Evolutionary conservation across 345 rosid species (phyloP).

Genomic region (Anastatica hierochuntica): DNA sequence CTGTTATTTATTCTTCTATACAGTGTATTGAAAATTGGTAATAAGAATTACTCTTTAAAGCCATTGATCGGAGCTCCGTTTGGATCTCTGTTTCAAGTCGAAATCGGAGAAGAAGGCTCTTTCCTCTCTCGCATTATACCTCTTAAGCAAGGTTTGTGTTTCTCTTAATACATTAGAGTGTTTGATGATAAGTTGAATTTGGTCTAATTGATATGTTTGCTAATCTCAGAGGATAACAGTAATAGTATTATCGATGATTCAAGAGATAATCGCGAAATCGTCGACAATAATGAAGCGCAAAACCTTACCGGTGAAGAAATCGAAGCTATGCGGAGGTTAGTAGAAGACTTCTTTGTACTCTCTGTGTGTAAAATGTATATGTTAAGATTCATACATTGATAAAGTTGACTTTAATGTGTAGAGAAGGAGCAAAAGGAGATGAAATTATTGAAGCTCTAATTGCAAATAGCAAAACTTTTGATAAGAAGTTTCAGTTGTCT

Average conservation of each 20-base stretch:
- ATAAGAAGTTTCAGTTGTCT: slow-evolving; percentile 71
- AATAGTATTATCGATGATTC: slow-evolving; percentile 39
- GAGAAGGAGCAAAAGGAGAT: slow-evolving; percentile 82
- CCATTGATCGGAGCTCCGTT: slow-evolving; percentile 82
- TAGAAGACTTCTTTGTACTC: background rate
- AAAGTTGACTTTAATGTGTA: slow-evolving; percentile 31
- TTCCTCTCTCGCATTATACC: slow-evolving; percentile 43
- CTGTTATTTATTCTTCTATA: background rate
- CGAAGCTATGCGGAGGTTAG: slow-evolving; percentile 67
- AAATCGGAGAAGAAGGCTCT: slow-evolving; percentile 51
- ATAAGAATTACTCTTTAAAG: slow-evolving; percentile 45
- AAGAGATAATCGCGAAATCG: slow-evolving; percentile 58
- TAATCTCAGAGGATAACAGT: slow-evolving; percentile 24
- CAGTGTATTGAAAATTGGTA: slow-evolving; percentile 71
- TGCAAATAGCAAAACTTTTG: slow-evolving; percentile 83
- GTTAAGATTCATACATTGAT: no score
- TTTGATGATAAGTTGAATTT: background rate
- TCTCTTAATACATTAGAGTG: no score
- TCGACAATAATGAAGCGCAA: slow-evolving; percentile 83
- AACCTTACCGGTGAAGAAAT: slow-evolving; percentile 69
- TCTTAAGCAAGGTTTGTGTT: slow-evolving; percentile 38
- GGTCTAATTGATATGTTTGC: slow-evolving; percentile 13
- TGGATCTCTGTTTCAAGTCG: slow-evolving; percentile 75
- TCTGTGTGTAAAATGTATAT: background rate
- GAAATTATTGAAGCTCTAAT: slow-evolving; percentile 87